Evolutionary conservation across 345 rosid species (phyloP).

Genomic region (Mercurialis annua): DNA sequence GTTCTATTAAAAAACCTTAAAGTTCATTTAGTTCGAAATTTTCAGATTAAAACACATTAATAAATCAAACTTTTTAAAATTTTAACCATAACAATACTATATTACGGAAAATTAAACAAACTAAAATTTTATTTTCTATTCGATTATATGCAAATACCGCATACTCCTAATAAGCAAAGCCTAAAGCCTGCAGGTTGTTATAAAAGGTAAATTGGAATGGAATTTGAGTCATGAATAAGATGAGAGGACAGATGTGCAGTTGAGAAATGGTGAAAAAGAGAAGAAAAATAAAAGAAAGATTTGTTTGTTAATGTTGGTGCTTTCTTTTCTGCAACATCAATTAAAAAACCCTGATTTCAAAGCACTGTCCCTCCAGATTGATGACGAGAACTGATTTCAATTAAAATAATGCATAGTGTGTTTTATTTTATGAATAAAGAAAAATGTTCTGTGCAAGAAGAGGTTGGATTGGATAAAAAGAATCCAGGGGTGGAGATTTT

Average conservation of each 20-base stretch:
- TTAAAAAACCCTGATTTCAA: constrained; percentile 22
- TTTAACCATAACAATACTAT: too few species aligned
- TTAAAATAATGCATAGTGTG: constrained; percentile 1
- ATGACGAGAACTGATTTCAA: constrained; percentile 2
- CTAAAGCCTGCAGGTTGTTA: too few species aligned
- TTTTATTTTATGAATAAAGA: constrained; percentile 27
- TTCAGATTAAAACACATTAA: too few species aligned
- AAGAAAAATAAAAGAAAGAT: not conserved
- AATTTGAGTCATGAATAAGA: constrained; percentile 8
- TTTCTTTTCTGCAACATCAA: constrained; percentile 28
- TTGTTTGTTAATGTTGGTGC: constrained; percentile 16
- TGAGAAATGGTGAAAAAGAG: not conserved
- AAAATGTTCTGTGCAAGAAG: constrained; percentile 45
- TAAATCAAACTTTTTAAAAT: too few species aligned
- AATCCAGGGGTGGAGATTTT: constrained; percentile 37
- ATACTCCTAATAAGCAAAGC: too few species aligned
- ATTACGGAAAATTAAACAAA: too few species aligned
- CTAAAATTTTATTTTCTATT: too few species aligned
- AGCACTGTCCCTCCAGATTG: constrained; percentile 24
- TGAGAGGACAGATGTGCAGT: constrained; percentile 14
- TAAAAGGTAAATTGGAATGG: not conserved
- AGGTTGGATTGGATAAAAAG: constrained; percentile 49
- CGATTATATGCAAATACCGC: too few species aligned
- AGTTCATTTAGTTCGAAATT: too few species aligned
- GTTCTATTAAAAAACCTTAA: too few species aligned